These are phyloP conservation scores for Carex kokanica DNA, from an alignment of 176 grass and related monocot genomes.

Conservation along the genomic window DNA sequence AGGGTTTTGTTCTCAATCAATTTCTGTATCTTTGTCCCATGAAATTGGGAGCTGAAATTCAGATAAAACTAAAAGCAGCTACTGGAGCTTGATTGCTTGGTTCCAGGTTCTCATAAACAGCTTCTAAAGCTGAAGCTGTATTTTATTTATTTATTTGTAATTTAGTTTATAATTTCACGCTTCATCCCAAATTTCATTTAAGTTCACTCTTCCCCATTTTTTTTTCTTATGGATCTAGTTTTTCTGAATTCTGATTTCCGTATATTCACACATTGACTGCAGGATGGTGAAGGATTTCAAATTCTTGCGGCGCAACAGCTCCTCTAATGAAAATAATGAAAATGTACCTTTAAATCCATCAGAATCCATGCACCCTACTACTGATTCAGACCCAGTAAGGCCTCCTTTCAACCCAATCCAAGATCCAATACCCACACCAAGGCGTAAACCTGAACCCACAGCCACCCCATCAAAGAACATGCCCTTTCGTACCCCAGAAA, in stretches of 20 bases:
- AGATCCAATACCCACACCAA: constrained; percentile 40
- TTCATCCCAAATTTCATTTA: not conserved
- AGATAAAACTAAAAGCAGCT: not conserved
- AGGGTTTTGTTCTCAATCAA: constrained; percentile 14
- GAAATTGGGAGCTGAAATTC: not conserved
- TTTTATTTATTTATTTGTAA: not conserved
- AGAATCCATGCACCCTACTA: not conserved
- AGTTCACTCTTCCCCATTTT: not conserved
- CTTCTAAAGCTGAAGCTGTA: not conserved
- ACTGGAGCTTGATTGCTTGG: not conserved
- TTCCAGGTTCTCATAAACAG: not conserved
- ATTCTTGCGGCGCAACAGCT: constrained; percentile 17
- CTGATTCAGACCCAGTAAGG: constrained; percentile 31
- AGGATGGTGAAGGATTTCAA: constrained; percentile 30
- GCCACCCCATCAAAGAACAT: constrained; percentile 52
- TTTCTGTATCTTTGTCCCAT: not conserved
- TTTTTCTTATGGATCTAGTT: not conserved
- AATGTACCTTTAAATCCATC: constrained; percentile 14
- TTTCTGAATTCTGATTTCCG: not conserved
- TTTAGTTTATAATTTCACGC: not conserved
- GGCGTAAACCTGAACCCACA: constrained; percentile 58
- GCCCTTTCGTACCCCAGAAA: constrained; percentile 78
- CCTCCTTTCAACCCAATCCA: constrained; percentile 38
- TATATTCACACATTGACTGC: not conserved
- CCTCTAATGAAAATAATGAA: constrained; percentile 24